Evolutionary conservation across 495 filamentous ascomycete species (phyloP).

Genomic region (Trichoderma erinaceum): DNA sequence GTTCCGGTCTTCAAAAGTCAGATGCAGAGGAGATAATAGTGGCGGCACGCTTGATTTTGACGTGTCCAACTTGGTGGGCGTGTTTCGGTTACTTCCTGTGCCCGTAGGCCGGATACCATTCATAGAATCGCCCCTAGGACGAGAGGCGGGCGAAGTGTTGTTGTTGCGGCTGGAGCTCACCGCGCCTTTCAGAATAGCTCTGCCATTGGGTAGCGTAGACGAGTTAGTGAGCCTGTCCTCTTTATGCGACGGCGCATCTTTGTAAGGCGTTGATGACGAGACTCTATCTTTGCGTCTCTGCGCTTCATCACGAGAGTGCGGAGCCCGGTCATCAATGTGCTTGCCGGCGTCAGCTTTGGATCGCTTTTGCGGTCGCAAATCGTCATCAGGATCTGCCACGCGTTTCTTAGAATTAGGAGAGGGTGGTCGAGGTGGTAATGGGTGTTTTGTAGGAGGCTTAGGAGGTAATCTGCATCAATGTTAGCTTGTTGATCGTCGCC

Average conservation of each 20-base stretch:
- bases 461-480: slow-evolving; percentile 18
- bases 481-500: slow-evolving; percentile 17
- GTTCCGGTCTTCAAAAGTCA: slow-evolving; percentile 26
- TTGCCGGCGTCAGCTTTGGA: slow-evolving; percentile 28
- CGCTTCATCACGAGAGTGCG: slow-evolving; percentile 12
- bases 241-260: slow-evolving; percentile 22
- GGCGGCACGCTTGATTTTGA: slow-evolving; percentile 30
- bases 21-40: slow-evolving; percentile 38
- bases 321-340: slow-evolving; percentile 22
- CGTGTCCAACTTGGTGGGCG: slow-evolving; percentile 33
- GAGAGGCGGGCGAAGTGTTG: slow-evolving; percentile 1
- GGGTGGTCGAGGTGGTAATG: slow-evolving; percentile 19
- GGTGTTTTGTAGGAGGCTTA: slow-evolving; percentile 18
- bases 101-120: slow-evolving; percentile 34
- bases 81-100: slow-evolving; percentile 26
- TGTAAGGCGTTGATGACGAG: slow-evolving; percentile 21
- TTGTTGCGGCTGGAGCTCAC: slow-evolving; percentile 2
- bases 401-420: slow-evolving; percentile 37
- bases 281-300: slow-evolving; percentile 1
- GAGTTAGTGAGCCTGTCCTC: slow-evolving; percentile 21
- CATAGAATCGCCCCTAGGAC: slow-evolving; percentile 19
- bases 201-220: slow-evolving; percentile 14
- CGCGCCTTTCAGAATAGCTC: slow-evolving; percentile 12
- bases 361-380: slow-evolving; percentile 33
- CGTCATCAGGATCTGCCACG: slow-evolving; percentile 31